Evolutionary conservation across 768 basidiomycete species (phyloP), one percentile per base, ranked within the genome.

Genomic region (Trametes cingulata): DNA sequence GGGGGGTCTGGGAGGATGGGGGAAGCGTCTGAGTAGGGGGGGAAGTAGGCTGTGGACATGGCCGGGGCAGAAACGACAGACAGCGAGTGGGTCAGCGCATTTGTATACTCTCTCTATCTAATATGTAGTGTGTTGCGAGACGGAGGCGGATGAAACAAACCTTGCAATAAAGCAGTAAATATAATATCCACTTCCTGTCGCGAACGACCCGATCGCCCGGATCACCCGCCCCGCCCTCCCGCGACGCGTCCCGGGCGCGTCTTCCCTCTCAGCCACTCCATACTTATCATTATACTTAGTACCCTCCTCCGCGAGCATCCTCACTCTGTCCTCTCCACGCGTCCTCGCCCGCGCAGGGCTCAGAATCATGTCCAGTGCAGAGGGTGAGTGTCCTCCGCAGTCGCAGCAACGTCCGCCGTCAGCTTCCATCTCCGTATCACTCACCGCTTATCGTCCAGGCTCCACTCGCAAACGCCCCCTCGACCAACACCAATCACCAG

Each of bases 31-130:
- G 36, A 55, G 55, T 54, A 56, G 40, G 47, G 43, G 7, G 52
- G 59, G 42, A 55, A 51, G 60, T 47, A 61, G 48, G 47, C 25
- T 15, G 50, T 54, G 41, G 64, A 22, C 64, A 65, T 65, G 35
- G 36, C n/a, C n/a, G 36, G 33, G 20, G 17, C 20, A 40, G 48
- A 35, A 20, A 48, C 46, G 52, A 43, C 25, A 14, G 47, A n/a
- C 17, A 37, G n/a, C 27, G 42, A 41, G 56, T 40, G 15, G 35
- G 5, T 37, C 55, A 48, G 46, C 46, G 37, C 55, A 49, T 40
- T n/a, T n/a, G n/a, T n/a, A n/a, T n/a, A n/a, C n/a, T n/a, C n/a
- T n/a, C n/a, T n/a, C n/a, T n/a, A n/a, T n/a, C n/a, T n/a, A n/a
- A n/a, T n/a, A n/a, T n/a, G n/a, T n/a, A n/a, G n/a, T n/a, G n/a